A percentile compares a stretch with the other conserved stretches of the same genome.
These are phyloP conservation scores for Nelumbo lutea DNA, from an alignment of 164 flowering plant species.

Conservation along the genomic window DNA sequence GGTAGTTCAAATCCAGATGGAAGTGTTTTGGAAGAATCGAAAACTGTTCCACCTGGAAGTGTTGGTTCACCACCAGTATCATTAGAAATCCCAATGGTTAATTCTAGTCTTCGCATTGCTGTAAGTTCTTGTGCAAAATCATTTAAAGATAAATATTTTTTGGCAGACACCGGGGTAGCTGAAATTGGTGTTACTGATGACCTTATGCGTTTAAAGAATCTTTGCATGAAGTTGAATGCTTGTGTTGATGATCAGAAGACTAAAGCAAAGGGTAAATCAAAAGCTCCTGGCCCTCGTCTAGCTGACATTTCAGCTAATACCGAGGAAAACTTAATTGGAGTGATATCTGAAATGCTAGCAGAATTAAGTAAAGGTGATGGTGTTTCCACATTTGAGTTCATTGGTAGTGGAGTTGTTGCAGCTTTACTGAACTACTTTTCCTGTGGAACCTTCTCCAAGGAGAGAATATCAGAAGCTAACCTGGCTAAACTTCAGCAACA, in stretches of 20 bases:
- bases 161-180: conserved; percentile 55
- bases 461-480: conserved; percentile 59
- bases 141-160: conserved; percentile 86
- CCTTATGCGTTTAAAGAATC: conserved; percentile 76
- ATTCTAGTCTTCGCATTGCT: conserved; percentile 61
- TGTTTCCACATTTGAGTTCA: conserved; percentile 96
- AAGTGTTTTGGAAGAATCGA: conserved; percentile 54
- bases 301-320: conserved; percentile 43
- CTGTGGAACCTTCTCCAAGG: conserved; percentile 89
- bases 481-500: conserved; percentile 71
- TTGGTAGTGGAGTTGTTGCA: conserved; percentile 90
- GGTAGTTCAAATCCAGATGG: conserved; percentile 52
- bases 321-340: conserved; percentile 65
- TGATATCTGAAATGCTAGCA: conserved; percentile 66
- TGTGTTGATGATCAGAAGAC: conserved; percentile 63
- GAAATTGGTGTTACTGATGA: conserved; percentile 84
- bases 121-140: conserved; percentile 74
- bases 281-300: conserved; percentile 48
- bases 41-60: conserved; percentile 38
- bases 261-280: conserved; percentile 79
- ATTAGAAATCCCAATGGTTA: conserved; percentile 54
- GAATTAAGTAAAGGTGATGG: conserved; percentile 91
- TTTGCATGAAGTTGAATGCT: conserved; percentile 63
- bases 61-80: conserved; percentile 59
- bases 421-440: conserved; percentile 87